Evolutionary conservation across 2,329 filamentous ascomycete genomes (phyloP).

Genomic region (Diaporthe sp.): DNA sequence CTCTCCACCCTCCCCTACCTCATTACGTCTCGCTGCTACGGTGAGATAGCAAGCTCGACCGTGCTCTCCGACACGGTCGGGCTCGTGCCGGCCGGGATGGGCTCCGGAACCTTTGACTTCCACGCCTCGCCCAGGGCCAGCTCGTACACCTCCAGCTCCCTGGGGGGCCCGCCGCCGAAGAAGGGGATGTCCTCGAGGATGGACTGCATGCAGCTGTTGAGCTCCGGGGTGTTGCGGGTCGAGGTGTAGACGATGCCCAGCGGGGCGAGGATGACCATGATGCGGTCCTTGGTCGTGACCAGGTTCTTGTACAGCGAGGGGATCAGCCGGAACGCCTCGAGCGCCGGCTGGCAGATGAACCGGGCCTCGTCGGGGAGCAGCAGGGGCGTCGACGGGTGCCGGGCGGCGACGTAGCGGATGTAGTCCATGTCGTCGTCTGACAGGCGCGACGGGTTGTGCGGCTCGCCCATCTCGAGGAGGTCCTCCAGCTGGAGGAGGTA

Average conservation of each 20-base stretch:
- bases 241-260: conserved; percentile 42
- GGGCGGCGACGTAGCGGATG: conserved; percentile 8
- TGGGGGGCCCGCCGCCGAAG: conserved; percentile 28
- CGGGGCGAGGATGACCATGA: conserved; percentile 42
- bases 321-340: conserved; percentile 42
- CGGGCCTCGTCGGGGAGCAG: conserved; percentile 37
- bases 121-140: conserved; percentile 33
- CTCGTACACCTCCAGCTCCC: conserved; percentile 38
- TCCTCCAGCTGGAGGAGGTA: conserved; percentile 41
- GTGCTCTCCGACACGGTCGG: conserved; percentile 32
- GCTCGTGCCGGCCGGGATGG: conserved; percentile 33
- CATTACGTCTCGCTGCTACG: background rate
- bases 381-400: conserved; percentile 24
- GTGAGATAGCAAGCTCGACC: conserved; percentile 31
- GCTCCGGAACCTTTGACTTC: conserved; percentile 26
- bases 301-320: conserved; percentile 42
- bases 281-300: conserved; percentile 39
- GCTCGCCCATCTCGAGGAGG: conserved; percentile 35
- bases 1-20: background rate
- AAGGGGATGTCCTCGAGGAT: conserved; percentile 42
- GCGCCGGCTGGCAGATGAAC: conserved; percentile 40
- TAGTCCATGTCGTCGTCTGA: conserved; percentile 11
- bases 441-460: conserved; percentile 28
- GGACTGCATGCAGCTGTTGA: conserved; percentile 40
- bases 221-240: conserved; percentile 31